Base-by-base conservation (phyloP, 139 green algal genomes). In the Tetradesmus lagerheimii region DNA sequence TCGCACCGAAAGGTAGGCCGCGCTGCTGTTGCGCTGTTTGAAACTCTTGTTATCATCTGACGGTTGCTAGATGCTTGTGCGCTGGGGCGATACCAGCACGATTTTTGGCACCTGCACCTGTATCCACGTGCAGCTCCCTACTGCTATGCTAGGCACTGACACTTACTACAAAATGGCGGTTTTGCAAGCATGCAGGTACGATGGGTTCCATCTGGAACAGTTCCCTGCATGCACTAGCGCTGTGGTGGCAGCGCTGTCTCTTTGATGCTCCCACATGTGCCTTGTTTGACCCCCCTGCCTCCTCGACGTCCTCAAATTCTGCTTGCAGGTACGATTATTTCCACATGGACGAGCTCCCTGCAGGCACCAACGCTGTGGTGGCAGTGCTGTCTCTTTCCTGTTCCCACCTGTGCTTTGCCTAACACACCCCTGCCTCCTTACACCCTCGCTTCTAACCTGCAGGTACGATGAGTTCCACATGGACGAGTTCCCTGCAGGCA, bases 401-500 rank as follows among this genome's bases (percentile, higher is more conserved):
- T 95, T 6, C 62, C 14, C 16, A 5, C 15, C 62, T 74, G 29
- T 74, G 62, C 62, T 80, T 8, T 41, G 71, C 14, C 18, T 41
- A 66, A 66, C 53, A 23, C 53, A 66, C 0, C 75, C 71, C 1
- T n/a, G n/a, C n/a, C n/a, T n/a, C n/a, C n/a, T n/a, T n/a, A n/a
- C n/a, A n/a, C n/a, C n/a, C n/a, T n/a, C n/a, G n/a, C n/a, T n/a
- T n/a, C n/a, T n/a, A n/a, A 41, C 34, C 47, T 29, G 20, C 71
- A 90, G 85, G 53, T 99, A 99, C 78, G 90, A 96, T 62, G 66
- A 96, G 34, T 99, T 97, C 93, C 67, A 90, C 87, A 98, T 99
- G 95, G 97, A 99, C 90, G 96, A 99, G 93, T 99, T 96, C 90
- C 96, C 98, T 31, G 94, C 94, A 43, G 98, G 98, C 53, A 99